These are phyloP conservation scores for Beauveria scarabaeidicola DNA, from an alignment of 2,329 filamentous ascomycete species.

Conservation along the genomic window DNA sequence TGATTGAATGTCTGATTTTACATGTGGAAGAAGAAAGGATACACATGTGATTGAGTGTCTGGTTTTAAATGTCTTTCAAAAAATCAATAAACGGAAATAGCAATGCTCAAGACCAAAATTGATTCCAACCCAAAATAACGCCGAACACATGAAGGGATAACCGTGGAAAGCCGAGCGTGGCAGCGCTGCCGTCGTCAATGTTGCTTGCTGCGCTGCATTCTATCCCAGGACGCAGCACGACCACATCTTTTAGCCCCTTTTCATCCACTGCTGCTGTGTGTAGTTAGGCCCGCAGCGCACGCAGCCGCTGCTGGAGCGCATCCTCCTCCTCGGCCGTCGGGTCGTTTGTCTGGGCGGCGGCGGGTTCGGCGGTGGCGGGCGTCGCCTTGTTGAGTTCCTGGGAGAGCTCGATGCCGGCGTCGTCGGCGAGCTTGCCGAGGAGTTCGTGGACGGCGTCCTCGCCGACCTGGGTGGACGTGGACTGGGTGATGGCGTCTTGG, in stretches of 20 bases:
- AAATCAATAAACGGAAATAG: background rate
- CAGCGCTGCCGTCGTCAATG: background rate
- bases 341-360: conserved; percentile 49
- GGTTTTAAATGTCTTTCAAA: background rate
- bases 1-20: background rate
- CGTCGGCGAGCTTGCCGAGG: conserved; percentile 78
- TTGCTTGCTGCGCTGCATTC: background rate
- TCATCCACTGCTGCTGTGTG: too few species aligned
- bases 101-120: background rate
- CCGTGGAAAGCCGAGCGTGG: background rate
- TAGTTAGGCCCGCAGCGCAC: conserved; percentile 43
- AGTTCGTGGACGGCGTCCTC: conserved; percentile 81
- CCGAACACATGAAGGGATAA: conserved; percentile 2
- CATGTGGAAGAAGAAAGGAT: background rate
- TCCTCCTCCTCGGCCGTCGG: conserved; percentile 74
- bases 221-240: background rate
- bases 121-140: conserved; percentile 6
- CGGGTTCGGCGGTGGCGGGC: conserved; percentile 49
- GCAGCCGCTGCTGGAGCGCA: conserved; percentile 54
- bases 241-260: background rate
- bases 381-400: conserved; percentile 59
- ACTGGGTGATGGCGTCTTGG: conserved; percentile 74
- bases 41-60: background rate
- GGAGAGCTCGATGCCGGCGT: conserved; percentile 74
- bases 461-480: conserved; percentile 63